Percentiles rank a stretch among this genome's conserved stretches.
Evolutionary conservation across 176 grass and related monocot genomes (phyloP).

Genomic region (Tillandsia fasciculata): DNA sequence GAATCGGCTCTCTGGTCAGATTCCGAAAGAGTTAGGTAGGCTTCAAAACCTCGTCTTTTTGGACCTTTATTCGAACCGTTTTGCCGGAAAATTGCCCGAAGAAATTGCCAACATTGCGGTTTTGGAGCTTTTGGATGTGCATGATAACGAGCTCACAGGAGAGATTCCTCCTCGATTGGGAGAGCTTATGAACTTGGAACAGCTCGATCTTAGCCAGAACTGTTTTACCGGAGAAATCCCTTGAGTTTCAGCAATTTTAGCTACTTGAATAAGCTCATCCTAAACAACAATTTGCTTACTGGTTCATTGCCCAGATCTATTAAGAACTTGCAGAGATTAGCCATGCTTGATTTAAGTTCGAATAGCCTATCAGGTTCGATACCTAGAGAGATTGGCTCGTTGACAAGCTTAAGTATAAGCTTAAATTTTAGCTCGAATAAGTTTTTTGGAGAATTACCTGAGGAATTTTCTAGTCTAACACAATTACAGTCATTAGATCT

Average conservation of each 20-base stretch:
- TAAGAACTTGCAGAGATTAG: conserved; percentile 72
- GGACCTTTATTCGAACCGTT: conserved; percentile 72
- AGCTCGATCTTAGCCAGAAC: conserved; percentile 87
- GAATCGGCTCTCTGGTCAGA: conserved; percentile 66
- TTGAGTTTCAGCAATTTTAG: conserved; percentile 83
- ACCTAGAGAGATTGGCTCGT: conserved; percentile 40
- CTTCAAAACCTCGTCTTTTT: conserved; percentile 85
- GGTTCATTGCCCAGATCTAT: conserved; percentile 56
- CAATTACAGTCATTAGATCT: conserved; percentile 84
- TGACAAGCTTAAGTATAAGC: conserved; percentile 81
- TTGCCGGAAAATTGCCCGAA: conserved; percentile 39
- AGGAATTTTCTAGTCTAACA: conserved; percentile 64
- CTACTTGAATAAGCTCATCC: conserved; percentile 88
- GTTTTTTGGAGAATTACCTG: conserved; percentile 62
- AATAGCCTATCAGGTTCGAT: conserved; percentile 57
- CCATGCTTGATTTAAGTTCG: conserved; percentile 65
- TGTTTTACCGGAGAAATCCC: conserved; percentile 55
- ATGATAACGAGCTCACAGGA: conserved; percentile 61
- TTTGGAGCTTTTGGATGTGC: conserved; percentile 81
- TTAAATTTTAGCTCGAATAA: conserved; percentile 73
- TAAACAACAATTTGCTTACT: conserved; percentile 48
- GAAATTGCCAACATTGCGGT: conserved; percentile 84
- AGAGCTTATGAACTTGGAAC: conserved; percentile 78
- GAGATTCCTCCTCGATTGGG: conserved; percentile 51
- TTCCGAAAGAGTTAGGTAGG: conserved; percentile 66